Percentiles rank a stretch among this genome's conserved stretches.
Conservation (phyloP, 2,329 filamentous ascomycete species). For the Thelonectria olida region DNA sequence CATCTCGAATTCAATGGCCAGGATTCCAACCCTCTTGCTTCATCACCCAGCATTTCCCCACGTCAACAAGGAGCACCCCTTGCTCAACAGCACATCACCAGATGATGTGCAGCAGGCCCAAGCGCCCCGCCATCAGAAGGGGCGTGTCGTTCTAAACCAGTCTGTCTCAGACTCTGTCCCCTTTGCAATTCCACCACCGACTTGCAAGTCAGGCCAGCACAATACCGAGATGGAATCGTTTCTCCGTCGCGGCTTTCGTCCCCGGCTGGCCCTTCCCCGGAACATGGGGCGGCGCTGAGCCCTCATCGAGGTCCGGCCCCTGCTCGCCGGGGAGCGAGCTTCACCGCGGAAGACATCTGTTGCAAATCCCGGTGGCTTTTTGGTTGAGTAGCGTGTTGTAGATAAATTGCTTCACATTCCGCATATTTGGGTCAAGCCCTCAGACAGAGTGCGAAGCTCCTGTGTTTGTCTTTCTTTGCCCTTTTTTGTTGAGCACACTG, state of each 20-base stretch:
- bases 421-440: conserved; percentile 28
- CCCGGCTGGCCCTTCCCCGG: conserved; percentile 15
- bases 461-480: background rate
- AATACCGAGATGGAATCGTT: background rate
- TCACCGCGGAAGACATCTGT: conserved; percentile 3
- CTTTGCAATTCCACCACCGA: conserved; percentile 28
- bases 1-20: background rate
- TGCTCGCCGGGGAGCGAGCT: background rate
- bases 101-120: conserved; percentile 42
- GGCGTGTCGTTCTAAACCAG: conserved; percentile 28
- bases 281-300: conserved; percentile 21
- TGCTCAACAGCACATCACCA: conserved; percentile 28
- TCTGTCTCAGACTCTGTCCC: conserved; percentile 17
- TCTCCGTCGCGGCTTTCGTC: conserved; percentile 10
- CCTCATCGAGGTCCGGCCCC: conserved; percentile 21
- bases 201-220: conserved; percentile 16
- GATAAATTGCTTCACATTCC: conserved; percentile 30
- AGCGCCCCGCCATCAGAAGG: conserved; percentile 31
- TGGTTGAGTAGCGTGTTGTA: conserved; percentile 16
- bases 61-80: conserved; percentile 29
- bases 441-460: conserved; percentile 18
- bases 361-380: conserved; percentile 9
- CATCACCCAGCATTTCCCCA: conserved; percentile 30
- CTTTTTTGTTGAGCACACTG: conserved; percentile 13
- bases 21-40: conserved; percentile 14